These are phyloP conservation scores for Mycena filopes DNA, from an alignment of 768 basidiomycete genomes.

Conservation along the genomic window DNA sequence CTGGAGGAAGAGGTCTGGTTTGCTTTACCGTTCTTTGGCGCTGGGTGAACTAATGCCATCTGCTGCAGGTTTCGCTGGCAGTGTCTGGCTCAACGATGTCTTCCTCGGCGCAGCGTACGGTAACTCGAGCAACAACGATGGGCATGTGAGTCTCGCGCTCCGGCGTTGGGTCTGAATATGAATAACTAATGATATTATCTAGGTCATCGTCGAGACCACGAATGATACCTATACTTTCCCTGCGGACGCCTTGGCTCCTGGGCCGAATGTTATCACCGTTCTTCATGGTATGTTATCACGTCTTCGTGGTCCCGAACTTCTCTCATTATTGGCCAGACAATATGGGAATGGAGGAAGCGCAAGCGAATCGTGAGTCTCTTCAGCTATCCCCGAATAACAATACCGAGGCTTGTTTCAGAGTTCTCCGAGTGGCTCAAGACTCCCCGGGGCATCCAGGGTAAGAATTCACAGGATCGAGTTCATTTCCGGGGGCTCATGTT, in stretches of 20 bases:
- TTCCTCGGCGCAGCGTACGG: constrained; percentile 64
- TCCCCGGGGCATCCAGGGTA: constrained; percentile 67
- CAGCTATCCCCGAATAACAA: background rate
- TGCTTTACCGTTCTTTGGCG: background rate
- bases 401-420: constrained; percentile 5
- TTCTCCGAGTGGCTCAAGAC: constrained; percentile 47
- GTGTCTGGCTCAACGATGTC: constrained; percentile 66
- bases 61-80: constrained; percentile 65
- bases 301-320: background rate
- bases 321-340: constrained; percentile 49
- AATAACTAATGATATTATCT: background rate
- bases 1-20: constrained; percentile 61
- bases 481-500: constrained; percentile 26
- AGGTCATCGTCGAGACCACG: constrained; percentile 52
- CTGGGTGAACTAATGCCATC: constrained; percentile 5
- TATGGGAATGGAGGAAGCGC: constrained; percentile 65
- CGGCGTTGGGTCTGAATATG: background rate
- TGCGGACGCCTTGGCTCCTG: constrained; percentile 50
- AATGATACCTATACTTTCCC: constrained; percentile 64
- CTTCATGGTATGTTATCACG: constrained; percentile 51
- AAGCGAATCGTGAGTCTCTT: constrained; percentile 29
- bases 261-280: constrained; percentile 67
- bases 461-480: constrained; percentile 51
- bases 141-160: constrained; percentile 40
- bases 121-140: constrained; percentile 42